Conservation (phyloP, 2,329 filamentous ascomycete genomes). For the Lachnellula arida region DNA sequence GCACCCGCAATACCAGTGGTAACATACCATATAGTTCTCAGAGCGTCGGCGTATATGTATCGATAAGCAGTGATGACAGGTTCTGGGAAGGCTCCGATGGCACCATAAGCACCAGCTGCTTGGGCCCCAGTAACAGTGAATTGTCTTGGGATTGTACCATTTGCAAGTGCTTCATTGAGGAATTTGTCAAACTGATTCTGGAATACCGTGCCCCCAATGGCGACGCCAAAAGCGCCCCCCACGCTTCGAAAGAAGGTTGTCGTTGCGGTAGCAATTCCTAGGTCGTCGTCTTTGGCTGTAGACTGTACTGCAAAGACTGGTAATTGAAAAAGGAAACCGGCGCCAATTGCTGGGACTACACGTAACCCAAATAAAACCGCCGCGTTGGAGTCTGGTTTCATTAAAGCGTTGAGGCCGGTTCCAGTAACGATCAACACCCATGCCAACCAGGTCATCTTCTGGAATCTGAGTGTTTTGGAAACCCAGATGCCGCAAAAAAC, state of each 20-base stretch:
- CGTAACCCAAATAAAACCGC: constrained; percentile 3
- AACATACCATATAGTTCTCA: constrained; percentile 50
- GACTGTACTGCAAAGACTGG: constrained; percentile 42
- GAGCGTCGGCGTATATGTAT: constrained; percentile 45
- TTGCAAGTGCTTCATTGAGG: not conserved
- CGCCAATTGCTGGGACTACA: constrained; percentile 11
- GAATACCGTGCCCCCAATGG: constrained; percentile 24
- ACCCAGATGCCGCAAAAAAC: constrained; percentile 4
- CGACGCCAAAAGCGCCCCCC: constrained; percentile 26
- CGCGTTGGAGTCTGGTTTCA: constrained; percentile 10
- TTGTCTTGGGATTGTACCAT: not conserved
- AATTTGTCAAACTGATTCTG: constrained; percentile 15
- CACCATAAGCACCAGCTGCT: constrained; percentile 8
- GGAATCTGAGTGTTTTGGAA: constrained; percentile 6
- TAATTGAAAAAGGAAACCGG: constrained; percentile 42
- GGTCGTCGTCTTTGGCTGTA: constrained; percentile 37
- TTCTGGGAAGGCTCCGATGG: constrained; percentile 5
- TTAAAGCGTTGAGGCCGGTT: constrained; percentile 40
- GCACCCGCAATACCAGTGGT: constrained; percentile 40
- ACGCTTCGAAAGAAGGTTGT: constrained; percentile 27
- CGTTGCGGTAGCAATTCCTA: constrained; percentile 35
- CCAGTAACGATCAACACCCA: constrained; percentile 55
- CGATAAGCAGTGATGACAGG: constrained; percentile 35
- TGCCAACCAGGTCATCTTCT: constrained; percentile 44
- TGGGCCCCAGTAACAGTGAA: constrained; percentile 7